These are phyloP conservation scores for Aspergillus cristatus DNA, from an alignment of 495 filamentous ascomycete species.

Conservation along the genomic window DNA sequence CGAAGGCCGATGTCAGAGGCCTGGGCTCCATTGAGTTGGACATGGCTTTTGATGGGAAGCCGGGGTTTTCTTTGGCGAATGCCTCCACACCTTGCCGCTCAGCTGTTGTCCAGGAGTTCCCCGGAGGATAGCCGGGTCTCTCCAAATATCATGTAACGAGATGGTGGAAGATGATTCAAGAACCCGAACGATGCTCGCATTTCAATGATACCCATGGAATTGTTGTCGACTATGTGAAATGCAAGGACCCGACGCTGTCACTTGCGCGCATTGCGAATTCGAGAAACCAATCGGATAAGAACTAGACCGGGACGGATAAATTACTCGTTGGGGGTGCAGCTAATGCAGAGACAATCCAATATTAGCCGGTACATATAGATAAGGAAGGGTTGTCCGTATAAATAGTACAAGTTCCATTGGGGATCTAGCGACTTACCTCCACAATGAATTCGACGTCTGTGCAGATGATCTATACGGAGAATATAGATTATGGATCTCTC, in stretches of 20 bases:
- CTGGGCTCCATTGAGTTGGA: slow-evolving; percentile 30
- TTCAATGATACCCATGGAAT: slow-evolving; percentile 4
- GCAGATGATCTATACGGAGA: not conserved
- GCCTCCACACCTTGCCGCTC: not conserved
- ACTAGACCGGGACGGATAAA: no score
- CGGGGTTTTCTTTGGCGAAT: not conserved
- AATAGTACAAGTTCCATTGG: no score
- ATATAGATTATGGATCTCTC: not conserved
- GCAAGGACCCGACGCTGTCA: not conserved
- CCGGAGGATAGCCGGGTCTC: slow-evolving; percentile 1
- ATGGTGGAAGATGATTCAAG: slow-evolving; percentile 2
- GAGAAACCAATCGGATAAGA: not conserved
- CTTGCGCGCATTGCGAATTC: slow-evolving; percentile 10
- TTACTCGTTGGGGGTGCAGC: no score
- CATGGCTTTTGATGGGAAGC: slow-evolving; percentile 24
- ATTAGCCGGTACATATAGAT: no score
- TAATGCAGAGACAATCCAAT: no score
- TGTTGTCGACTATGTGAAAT: slow-evolving; percentile 4
- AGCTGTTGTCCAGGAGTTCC: slow-evolving; percentile 1
- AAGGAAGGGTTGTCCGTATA: no score
- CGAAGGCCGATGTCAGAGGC: slow-evolving; percentile 56
- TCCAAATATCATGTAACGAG: slow-evolving; percentile 8
- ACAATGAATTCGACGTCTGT: not conserved
- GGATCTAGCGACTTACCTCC: no score
- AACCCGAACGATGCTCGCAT: slow-evolving; percentile 7